Conservation (phyloP, 345 rosid genomes). For the Arabis alpina region DNA sequence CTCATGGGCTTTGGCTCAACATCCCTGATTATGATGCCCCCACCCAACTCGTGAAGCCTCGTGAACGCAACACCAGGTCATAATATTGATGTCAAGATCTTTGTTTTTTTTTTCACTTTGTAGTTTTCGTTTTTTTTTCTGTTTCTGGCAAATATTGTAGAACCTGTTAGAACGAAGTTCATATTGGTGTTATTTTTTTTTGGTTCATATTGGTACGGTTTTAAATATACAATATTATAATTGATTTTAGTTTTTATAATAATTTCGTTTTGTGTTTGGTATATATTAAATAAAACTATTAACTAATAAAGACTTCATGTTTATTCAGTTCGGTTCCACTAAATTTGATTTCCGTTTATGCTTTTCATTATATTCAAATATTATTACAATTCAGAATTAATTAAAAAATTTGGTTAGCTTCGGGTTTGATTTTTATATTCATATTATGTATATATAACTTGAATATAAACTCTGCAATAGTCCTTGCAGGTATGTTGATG, state of each 20-base stretch:
- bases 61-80: slow-evolving; percentile 77
- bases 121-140: not conserved
- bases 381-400: not conserved
- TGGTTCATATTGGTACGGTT: not conserved
- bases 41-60: slow-evolving; percentile 89
- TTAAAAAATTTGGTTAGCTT: not conserved
- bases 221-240: too few relatives aligned
- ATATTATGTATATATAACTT: not conserved
- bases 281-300: too few relatives aligned
- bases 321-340: not conserved
- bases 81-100: not conserved
- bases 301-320: too few relatives aligned
- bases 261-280: too few relatives aligned
- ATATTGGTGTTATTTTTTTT: not conserved
- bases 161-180: not conserved
- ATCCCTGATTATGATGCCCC: slow-evolving; percentile 95
- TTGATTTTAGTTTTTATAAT: too few relatives aligned
- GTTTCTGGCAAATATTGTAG: not conserved
- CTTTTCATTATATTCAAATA: not conserved
- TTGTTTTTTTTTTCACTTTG: not conserved
- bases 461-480: slow-evolving; percentile 21
- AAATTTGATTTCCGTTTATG: not conserved
- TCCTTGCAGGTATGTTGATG: slow-evolving; percentile 70
- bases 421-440: not conserved
- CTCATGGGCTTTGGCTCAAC: slow-evolving; percentile 95